Evolutionary conservation across 202 grass and related monocot genomes (phyloP), one percentile per base, ranked within the genome.

Genomic region (Digitaria exilis): DNA sequence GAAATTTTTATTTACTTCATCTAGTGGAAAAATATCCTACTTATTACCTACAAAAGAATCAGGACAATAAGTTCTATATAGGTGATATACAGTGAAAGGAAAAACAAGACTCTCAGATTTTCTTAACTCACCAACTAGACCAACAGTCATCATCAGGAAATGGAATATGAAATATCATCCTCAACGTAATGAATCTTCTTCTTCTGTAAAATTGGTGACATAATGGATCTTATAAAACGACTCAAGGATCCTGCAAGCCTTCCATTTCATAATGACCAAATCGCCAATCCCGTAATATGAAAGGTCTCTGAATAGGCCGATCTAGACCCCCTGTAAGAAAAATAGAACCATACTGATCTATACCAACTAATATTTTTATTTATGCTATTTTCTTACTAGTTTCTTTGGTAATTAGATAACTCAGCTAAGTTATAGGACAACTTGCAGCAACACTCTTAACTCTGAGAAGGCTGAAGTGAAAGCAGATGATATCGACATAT

Each of bases 211-310:
- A 95, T 86, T 73, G 95, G 88, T 80, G 69, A 45, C 73, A 76
- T 13, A 77, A 98, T 69, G 65, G 71, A 90, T 80, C 85, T 91
- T 79, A 87, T 22, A 62, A 94, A 51, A n/a, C 73, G 31, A 69
- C 87, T 91, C 9, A 98, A 45, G 87, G 90, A 78, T 98, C 95
- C 80, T 93, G 95, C 80, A 98, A 90, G 7, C 95, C 92, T 86
- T 93, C 87, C 84, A 93, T 95, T 93, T 98, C 89, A 85, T 95
- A 98, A 77, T 93, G 92, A 46, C 95, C 95, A 64, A 98, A 98
- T 58, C 90, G 69, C 95, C 90, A 98, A 82, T 98, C 92, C 51
- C 90, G 86, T 57, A 88, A 77, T 54, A 91, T 51, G 30, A 95
- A 95, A 46, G 82, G 61, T 79, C 95, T 79, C 51, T 90, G 79